Percentiles rank a stretch among this genome's conserved stretches.
These are phyloP conservation scores for Podospora pseudoanserina DNA, from an alignment of 495 filamentous ascomycete species.

Conservation along the genomic window DNA sequence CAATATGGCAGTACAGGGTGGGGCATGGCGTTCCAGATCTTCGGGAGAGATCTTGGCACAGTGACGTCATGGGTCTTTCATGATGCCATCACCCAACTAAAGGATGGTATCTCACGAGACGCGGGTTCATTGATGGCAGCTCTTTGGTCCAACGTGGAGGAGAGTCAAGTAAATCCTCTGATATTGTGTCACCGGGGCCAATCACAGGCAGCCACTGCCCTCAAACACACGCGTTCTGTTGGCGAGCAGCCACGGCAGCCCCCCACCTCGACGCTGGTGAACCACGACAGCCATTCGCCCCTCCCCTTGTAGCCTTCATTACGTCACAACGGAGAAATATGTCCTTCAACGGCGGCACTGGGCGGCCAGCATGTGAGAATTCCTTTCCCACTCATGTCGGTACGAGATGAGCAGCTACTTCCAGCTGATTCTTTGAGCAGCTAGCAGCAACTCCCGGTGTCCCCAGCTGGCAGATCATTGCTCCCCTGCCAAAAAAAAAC, in stretches of 20 bases:
- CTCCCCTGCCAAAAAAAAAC: not conserved
- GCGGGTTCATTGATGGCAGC: not conserved
- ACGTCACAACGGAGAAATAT: not conserved
- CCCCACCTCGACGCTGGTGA: not conserved
- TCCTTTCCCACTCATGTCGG: not conserved
- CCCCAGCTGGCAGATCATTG: not conserved
- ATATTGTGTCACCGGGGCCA: not conserved
- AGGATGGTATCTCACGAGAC: not conserved
- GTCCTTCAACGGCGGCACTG: not conserved
- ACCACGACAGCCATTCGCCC: not conserved
- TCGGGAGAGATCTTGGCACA: not conserved
- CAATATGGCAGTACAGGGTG: not conserved
- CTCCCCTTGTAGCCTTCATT: not conserved
- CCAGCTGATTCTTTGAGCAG: not conserved
- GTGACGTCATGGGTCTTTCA: conserved; percentile 2
- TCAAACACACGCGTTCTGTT: not conserved
- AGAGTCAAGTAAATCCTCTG: not conserved
- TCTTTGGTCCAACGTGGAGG: not conserved
- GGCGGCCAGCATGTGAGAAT: not conserved
- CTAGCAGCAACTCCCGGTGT: not conserved
- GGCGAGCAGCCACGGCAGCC: not conserved
- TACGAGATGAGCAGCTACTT: not conserved
- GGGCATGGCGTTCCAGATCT: not conserved
- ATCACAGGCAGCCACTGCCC: not conserved
- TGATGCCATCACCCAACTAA: not conserved